A percentile compares a stretch with the other conserved stretches of the same genome.
Conservation (phyloP, 495 filamentous ascomycete genomes). For the Pyronema domesticum region DNA sequence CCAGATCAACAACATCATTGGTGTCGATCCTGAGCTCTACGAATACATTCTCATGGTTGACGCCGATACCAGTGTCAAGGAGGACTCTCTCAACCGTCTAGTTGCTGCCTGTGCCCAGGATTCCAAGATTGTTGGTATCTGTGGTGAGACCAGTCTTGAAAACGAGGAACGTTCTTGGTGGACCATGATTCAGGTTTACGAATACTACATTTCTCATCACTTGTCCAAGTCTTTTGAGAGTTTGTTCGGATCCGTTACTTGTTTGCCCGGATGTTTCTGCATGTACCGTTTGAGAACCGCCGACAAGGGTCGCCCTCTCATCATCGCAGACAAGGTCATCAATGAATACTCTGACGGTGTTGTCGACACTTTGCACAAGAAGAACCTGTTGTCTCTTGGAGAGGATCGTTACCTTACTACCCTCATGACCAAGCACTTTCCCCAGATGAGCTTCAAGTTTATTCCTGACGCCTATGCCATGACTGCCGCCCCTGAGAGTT, state of each 20-base stretch:
- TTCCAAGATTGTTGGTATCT: constrained; percentile 90
- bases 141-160: constrained; percentile 88
- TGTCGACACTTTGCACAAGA: constrained; percentile 94
- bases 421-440: constrained; percentile 95
- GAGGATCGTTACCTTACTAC: constrained; percentile 97
- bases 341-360: constrained; percentile 70
- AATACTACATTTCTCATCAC: constrained; percentile 95
- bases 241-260: constrained; percentile 86
- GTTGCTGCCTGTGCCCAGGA: constrained; percentile 88
- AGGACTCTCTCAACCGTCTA: constrained; percentile 80
- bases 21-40: constrained; percentile 91
- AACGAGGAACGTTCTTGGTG: constrained; percentile 91
- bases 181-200: constrained; percentile 99
- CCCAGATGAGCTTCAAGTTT: constrained; percentile 88
- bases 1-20: constrained; percentile 97
- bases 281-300: constrained; percentile 95
- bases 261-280: constrained; percentile 96
- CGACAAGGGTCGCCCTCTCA: constrained; percentile 77
- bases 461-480: constrained; percentile 77
- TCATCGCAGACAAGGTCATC: constrained; percentile 75
- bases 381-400: constrained; percentile 85
- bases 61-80: constrained; percentile 85
- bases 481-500: constrained; percentile 84
- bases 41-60: constrained; percentile 97
- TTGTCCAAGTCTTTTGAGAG: constrained; percentile 89